A percentile compares a stretch with the other conserved stretches of the same genome.
These are phyloP conservation scores for Manihot esculenta DNA, from an alignment of 441 rosid genomes.

Conservation along the genomic window DNA sequence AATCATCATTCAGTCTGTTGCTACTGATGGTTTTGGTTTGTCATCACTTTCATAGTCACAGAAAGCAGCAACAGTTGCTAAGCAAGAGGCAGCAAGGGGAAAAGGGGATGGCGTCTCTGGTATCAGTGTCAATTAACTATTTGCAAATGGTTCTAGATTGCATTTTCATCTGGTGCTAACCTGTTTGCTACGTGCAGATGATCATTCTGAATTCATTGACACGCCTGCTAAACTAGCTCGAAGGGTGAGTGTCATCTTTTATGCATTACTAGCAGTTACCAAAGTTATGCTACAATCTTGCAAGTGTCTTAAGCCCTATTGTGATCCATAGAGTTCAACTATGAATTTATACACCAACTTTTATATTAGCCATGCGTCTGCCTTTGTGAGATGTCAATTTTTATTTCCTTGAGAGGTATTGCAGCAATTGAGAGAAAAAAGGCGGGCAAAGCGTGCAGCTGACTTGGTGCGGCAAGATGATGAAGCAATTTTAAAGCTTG, in stretches of 20 bases:
- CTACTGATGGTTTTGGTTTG: constrained; percentile 20
- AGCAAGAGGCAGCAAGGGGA: constrained; percentile 38
- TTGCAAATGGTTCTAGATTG: constrained; percentile 21
- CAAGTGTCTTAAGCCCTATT: constrained; percentile 3
- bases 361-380: constrained; percentile 4
- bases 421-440: constrained; percentile 90
- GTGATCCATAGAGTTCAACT: constrained; percentile 8
- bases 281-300: not conserved
- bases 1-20: constrained; percentile 23
- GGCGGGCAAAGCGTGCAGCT: constrained; percentile 75
- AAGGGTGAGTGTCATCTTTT: constrained; percentile 51
- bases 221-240: constrained; percentile 68
- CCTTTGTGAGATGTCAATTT: constrained; percentile 3
- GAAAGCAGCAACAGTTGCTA: constrained; percentile 31
- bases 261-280: constrained; percentile 8
- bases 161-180: constrained; percentile 24
- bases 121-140: constrained; percentile 27
- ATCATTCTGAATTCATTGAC: constrained; percentile 42
- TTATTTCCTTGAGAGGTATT: constrained; percentile 23
- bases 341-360: not conserved
- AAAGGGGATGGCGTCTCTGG: constrained; percentile 37
- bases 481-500: constrained; percentile 71
- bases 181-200: constrained; percentile 40
- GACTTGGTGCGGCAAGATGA: constrained; percentile 67
- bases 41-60: constrained; percentile 35